These are phyloP conservation scores for Neonectria magnoliae DNA, from an alignment of 2,329 filamentous ascomycete genomes.

Conservation along the genomic window DNA sequence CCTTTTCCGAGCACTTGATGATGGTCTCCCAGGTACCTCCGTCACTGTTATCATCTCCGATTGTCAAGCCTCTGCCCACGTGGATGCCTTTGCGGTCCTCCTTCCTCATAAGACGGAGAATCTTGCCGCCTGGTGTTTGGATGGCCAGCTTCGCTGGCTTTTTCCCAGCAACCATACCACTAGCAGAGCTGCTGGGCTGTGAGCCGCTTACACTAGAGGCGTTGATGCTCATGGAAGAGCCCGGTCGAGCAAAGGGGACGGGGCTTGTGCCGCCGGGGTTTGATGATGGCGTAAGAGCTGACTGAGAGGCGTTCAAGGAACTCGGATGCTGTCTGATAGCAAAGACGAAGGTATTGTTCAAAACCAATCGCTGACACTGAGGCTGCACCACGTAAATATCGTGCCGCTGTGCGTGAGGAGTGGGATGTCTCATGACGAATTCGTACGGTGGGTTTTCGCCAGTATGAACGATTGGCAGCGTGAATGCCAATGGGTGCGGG, in stretches of 20 bases:
- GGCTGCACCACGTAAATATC: constrained; percentile 97
- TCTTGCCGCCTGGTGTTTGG: constrained; percentile 93
- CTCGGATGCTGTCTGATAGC: constrained; percentile 89
- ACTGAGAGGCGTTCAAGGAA: constrained; percentile 44
- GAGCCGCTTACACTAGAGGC: constrained; percentile 67
- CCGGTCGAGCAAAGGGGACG: constrained; percentile 69
- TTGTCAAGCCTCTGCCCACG: constrained; percentile 53
- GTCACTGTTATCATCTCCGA: constrained; percentile 69
- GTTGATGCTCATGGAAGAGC: constrained; percentile 73
- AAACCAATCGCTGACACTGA: constrained; percentile 85
- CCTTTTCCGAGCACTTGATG: constrained; percentile 87
- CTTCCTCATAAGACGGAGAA: constrained; percentile 86
- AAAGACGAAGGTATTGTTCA: constrained; percentile 99
- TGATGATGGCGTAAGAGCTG: constrained; percentile 56
- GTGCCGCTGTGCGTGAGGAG: constrained; percentile 95
- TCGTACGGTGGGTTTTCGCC: constrained; percentile 95
- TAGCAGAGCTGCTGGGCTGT: constrained; percentile 65
- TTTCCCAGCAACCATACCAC: constrained; percentile 65
- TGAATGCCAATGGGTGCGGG: constrained; percentile 88
- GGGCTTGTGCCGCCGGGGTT: constrained; percentile 64
- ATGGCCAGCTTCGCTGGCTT: constrained; percentile 97
- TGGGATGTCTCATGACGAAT: constrained; percentile 92
- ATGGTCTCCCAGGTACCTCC: constrained; percentile 89
- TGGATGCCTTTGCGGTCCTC: constrained; percentile 70
- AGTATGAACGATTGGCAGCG: constrained; percentile 88